These are phyloP conservation scores for Sporothrix protearum DNA, from an alignment of 2,329 filamentous ascomycete genomes.

Conservation along the genomic window DNA sequence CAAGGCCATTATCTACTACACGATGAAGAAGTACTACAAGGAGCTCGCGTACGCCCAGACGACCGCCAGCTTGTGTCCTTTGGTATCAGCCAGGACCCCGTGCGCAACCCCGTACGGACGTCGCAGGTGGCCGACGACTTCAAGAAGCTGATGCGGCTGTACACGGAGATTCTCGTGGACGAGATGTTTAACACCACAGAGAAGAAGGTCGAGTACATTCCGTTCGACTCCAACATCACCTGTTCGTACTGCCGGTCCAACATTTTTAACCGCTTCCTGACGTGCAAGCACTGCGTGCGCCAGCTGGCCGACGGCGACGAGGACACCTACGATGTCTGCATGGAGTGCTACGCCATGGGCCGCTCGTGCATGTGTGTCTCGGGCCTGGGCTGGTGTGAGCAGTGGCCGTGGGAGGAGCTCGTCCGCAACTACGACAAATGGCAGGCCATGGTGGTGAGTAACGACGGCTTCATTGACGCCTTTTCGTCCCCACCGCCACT, in stretches of 20 bases:
- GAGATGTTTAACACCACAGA: conserved; percentile 79
- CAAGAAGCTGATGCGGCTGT: conserved; percentile 72
- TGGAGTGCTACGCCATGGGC: conserved; percentile 99
- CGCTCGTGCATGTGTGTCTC: conserved; percentile 88
- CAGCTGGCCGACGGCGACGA: conserved; percentile 63
- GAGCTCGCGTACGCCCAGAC: conserved; percentile 55
- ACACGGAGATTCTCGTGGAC: conserved; percentile 72
- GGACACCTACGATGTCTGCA: conserved; percentile 91
- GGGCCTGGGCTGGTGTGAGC: conserved; percentile 83
- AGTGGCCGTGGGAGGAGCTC: conserved; percentile 81
- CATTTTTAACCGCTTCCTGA: conserved; percentile 95
- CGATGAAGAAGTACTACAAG: conserved; percentile 73
- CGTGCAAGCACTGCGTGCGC: conserved; percentile 78
- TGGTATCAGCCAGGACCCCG: conserved; percentile 45
- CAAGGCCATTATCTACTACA: conserved; percentile 90
- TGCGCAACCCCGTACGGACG: conserved; percentile 43
- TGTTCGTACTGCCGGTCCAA: conserved; percentile 95
- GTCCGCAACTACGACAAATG: conserved; percentile 75
- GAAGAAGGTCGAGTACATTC: conserved; percentile 67
- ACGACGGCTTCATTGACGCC: conserved; percentile 64
- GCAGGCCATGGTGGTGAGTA: conserved; percentile 72
- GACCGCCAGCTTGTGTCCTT: conserved; percentile 44
- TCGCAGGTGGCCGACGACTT: conserved; percentile 80
- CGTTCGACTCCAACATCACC: conserved; percentile 86
- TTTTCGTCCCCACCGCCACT: conserved; percentile 67